phyloP scores from a whole-genome alignment of 2,329 filamentous ascomycete species.

The Chaetothyriales sp. region DNA sequence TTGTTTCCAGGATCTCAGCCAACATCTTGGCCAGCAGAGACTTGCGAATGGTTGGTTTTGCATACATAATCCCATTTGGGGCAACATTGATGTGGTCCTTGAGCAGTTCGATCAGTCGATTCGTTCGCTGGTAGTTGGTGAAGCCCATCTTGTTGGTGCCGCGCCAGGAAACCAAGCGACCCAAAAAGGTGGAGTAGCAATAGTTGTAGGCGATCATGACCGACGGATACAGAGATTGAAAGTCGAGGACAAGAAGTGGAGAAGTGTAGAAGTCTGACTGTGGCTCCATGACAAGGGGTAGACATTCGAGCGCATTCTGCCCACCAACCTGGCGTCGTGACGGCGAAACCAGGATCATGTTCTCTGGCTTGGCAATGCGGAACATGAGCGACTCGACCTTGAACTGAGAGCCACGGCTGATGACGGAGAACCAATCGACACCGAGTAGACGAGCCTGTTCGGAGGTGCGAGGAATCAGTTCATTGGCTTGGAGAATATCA shows the following conservation, averaged over 20 bases:
- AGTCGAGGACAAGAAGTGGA: slow-evolving; percentile 81
- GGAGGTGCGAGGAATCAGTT: slow-evolving; percentile 74
- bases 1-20: slow-evolving; percentile 84
- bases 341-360: slow-evolving; percentile 78
- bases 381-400: slow-evolving; percentile 99
- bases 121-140: slow-evolving; percentile 66
- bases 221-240: slow-evolving; percentile 90
- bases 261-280: slow-evolving; percentile 88
- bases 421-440: slow-evolving; percentile 93
- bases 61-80: slow-evolving; percentile 94
- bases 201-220: slow-evolving; percentile 99
- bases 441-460: slow-evolving; percentile 88
- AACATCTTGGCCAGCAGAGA: slow-evolving; percentile 93
- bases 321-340: slow-evolving; percentile 81
- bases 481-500: slow-evolving; percentile 83
- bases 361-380: slow-evolving; percentile 92
- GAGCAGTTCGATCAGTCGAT: slow-evolving; percentile 60
- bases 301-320: slow-evolving; percentile 86
- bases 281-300: slow-evolving; percentile 94
- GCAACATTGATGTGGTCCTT: slow-evolving; percentile 81
- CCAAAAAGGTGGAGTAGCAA: slow-evolving; percentile 93
- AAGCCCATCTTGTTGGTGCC: slow-evolving; percentile 91
- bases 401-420: slow-evolving; percentile 88
- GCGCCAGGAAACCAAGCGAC: slow-evolving; percentile 74
- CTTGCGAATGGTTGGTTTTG: slow-evolving; percentile 70